Evolutionary conservation across 139 green algal genomes (phyloP).

Genomic region (Closterium sp.): DNA sequence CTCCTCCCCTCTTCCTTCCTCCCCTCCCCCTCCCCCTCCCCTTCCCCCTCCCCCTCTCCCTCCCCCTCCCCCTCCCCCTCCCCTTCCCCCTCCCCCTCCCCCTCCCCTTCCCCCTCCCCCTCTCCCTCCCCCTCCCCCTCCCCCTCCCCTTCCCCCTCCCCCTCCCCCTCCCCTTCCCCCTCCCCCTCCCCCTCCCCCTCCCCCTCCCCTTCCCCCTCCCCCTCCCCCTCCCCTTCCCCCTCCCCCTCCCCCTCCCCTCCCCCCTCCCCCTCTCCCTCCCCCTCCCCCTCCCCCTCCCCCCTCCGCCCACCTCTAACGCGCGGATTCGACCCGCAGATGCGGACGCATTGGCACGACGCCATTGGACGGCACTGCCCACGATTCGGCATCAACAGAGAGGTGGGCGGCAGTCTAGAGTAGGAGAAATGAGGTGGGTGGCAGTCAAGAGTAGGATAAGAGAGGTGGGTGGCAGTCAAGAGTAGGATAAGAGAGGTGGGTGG

Average conservation of each 20-base stretch:
- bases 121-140: neutral
- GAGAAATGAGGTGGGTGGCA: no score
- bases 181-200: no score
- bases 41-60: no score
- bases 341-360: conserved; percentile 52
- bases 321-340: conserved; percentile 12
- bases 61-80: neutral
- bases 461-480: no score
- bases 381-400: conserved; percentile 35
- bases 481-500: no score
- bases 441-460: no score
- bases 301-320: neutral
- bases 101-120: no score
- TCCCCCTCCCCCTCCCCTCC: no score
- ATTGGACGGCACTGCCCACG: conserved; percentile 44
- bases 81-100: neutral
- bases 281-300: neutral
- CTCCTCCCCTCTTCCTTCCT: neutral
- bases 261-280: neutral
- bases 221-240: no score
- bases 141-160: neutral
- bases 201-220: no score
- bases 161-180: neutral
- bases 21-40: no score
- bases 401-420: neutral